Evolutionary conservation across 345 rosid genomes (phyloP).

Genomic region (Litchi chinensis): DNA sequence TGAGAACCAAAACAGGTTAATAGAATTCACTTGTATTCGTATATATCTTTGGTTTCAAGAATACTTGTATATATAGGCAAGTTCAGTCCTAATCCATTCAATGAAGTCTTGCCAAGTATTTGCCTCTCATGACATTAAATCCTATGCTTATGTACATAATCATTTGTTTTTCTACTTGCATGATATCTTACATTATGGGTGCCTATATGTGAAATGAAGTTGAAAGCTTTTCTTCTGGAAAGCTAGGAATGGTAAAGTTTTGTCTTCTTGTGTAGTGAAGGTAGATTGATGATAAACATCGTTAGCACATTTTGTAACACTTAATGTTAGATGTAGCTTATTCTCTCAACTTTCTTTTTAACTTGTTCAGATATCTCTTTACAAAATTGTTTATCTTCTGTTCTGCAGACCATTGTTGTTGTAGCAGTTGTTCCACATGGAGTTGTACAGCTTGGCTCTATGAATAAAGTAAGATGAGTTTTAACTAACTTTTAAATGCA

Average conservation of each 20-base stretch:
- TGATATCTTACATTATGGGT: too few species aligned
- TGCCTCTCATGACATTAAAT: too few species aligned
- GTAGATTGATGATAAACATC: neutral
- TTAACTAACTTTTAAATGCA: conserved; percentile 5
- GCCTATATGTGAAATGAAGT: neutral
- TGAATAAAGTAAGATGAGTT: conserved; percentile 60
- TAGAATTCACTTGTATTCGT: neutral
- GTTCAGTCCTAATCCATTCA: too few species aligned
- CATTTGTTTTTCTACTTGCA: too few species aligned
- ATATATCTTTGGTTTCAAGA: neutral
- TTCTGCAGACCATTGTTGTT: conserved; percentile 66
- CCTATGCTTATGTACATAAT: too few species aligned
- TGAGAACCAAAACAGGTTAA: neutral
- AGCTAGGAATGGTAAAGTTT: neutral
- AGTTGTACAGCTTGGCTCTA: conserved; percentile 90
- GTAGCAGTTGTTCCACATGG: conserved; percentile 79
- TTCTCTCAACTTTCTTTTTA: neutral
- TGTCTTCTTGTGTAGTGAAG: neutral
- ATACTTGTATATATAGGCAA: too few species aligned
- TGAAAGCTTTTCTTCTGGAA: neutral
- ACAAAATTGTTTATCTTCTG: conserved; percentile 4
- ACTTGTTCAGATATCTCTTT: conserved; percentile 4
- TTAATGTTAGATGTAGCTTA: neutral
- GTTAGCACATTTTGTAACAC: neutral
- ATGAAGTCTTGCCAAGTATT: too few species aligned